These are phyloP conservation scores for Phytopythium chamaehyphon DNA, from an alignment of 352 stramenopile genomes.

Conservation along the genomic window DNA sequence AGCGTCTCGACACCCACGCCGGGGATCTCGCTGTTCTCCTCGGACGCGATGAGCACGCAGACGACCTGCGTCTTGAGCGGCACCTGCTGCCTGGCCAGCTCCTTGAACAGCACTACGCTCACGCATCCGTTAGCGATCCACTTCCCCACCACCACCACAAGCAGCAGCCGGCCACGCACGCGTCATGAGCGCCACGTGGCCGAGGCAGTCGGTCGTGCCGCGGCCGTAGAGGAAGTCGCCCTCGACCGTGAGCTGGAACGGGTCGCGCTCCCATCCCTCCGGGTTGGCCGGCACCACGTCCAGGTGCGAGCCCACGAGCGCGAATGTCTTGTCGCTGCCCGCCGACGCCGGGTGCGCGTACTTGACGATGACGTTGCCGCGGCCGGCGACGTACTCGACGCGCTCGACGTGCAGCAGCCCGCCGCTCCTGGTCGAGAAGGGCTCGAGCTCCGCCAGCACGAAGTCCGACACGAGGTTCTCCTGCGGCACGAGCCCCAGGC, in stretches of 20 bases:
- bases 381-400: constrained; percentile 77
- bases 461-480: constrained; percentile 89
- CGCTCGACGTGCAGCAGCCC: constrained; percentile 63
- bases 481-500: constrained; percentile 48
- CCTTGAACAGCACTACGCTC: constrained; percentile 54
- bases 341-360: constrained; percentile 53
- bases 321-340: constrained; percentile 60
- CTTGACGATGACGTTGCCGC: constrained; percentile 92
- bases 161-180: constrained; percentile 16
- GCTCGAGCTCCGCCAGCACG: constrained; percentile 78
- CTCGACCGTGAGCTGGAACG: constrained; percentile 86
- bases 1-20: constrained; percentile 89
- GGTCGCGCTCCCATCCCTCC: constrained; percentile 84
- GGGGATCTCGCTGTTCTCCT: constrained; percentile 80
- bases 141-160: too few species aligned
- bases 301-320: constrained; percentile 88
- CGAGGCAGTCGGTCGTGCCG: constrained; percentile 92
- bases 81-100: constrained; percentile 77
- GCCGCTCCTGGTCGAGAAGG: constrained; percentile 72
- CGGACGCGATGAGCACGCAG: constrained; percentile 88
- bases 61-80: constrained; percentile 73
- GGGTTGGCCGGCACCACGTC: constrained; percentile 93
- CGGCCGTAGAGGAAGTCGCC: constrained; percentile 91
- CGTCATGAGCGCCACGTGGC: constrained; percentile 91
- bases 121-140: too few species aligned